A percentile compares a stretch with the other conserved stretches of the same genome.
phyloP scores from a whole-genome alignment of 1,284 basidiomycete species.

The Schizophyllum commune region DNA sequence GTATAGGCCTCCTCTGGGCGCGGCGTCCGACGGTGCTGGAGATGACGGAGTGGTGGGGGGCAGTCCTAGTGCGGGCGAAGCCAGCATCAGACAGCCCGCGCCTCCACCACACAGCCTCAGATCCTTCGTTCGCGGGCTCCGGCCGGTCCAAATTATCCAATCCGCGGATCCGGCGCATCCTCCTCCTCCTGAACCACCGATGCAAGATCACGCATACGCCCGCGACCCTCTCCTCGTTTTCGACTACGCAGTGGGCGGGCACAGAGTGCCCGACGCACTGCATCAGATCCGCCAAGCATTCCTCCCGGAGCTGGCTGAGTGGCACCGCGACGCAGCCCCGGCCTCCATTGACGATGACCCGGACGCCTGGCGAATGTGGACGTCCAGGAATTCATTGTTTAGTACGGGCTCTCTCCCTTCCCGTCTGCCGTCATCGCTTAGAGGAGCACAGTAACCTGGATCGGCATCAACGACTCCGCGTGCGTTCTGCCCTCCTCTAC shows the following conservation, averaged over 20 bases:
- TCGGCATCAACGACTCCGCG: slow-evolving; percentile 15
- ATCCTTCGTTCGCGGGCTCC: no score
- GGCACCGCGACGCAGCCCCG: neutral
- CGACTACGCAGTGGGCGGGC: slow-evolving; percentile 12
- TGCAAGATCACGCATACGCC: neutral
- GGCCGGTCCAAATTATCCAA: no score
- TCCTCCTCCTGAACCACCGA: no score
- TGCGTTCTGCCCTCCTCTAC: neutral
- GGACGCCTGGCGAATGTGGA: slow-evolving; percentile 2
- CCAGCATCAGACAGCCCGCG: no score
- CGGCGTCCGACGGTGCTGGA: no score
- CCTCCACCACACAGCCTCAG: no score
- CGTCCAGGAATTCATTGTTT: slow-evolving; percentile 8
- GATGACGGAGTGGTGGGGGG: no score
- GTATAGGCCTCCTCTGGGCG: neutral
- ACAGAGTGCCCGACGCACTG: slow-evolving; percentile 4
- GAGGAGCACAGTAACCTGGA: slow-evolving; percentile 10
- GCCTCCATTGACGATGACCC: neutral
- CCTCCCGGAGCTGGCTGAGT: neutral
- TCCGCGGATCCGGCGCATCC: no score
- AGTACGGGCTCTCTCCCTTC: no score
- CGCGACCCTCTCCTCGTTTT: slow-evolving; percentile 7
- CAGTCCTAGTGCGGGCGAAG: no score
- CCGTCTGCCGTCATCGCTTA: no score
- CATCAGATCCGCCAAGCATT: neutral